Evolutionary conservation across 176 grass and related monocot species (phyloP), one percentile per base, ranked within the genome.

Genomic region (Thalia dealbata): DNA sequence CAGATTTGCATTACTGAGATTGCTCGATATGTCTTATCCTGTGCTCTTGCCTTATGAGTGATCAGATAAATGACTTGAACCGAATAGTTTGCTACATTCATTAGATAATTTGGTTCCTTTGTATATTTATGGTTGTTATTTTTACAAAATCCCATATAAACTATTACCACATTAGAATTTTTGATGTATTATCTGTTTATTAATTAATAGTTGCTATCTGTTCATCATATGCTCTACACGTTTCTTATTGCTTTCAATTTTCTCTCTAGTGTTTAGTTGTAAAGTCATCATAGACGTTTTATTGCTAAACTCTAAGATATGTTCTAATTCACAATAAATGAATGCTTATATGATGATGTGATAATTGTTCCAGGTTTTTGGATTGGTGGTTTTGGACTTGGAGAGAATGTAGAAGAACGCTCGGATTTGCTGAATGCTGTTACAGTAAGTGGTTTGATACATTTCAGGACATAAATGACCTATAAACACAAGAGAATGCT

Each of bases 371-470:
- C 76, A 96, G 93, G 89, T 23, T 96, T 90, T 88, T 92, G 84
- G 82, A 92, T 96, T 70, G 93, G 89, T 59, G 93, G 89, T 58
- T 96, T 96, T 88, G 93, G 93, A 21, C 64, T 92, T 78, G 93
- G 93, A 68, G 93, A 96, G 52, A 86, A 66, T 77, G 71, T 84
- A 24, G 93, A 96, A 81, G 93, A 90, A 80, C 87, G 89, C 15
- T 80, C 75, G 51, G 77, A 61, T 86, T 84, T 96, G 63, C 89
- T 96, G 38, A 73, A 90, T 86, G 84, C 89, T 52, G 78, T 88
- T 67, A 92, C 85, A 25, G 93, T 96, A 64, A 72, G 25, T 46
- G 15, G 27, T 51, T 26, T 28, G 14, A n/a, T 54, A 21, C 14
- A 52, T 72, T 50, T 52, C 23, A 18, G 52, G 52, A 18, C 11